phyloP scores from a whole-genome alignment of 331 rosid species.

The Dryas integrifolia region DNA sequence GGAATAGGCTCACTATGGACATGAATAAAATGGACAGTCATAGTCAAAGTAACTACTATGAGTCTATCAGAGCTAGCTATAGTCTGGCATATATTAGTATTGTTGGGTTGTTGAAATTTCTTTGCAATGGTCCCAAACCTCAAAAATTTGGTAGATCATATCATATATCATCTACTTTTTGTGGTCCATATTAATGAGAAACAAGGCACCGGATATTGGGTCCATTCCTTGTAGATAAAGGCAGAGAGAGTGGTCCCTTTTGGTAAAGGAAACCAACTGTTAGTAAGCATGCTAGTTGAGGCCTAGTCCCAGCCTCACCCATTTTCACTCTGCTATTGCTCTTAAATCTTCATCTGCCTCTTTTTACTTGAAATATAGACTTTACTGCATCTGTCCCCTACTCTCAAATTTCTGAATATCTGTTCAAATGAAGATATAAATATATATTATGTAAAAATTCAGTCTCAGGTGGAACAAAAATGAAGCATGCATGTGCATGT shows the following conservation, averaged over 20 bases:
- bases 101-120: too few relatives aligned
- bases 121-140: too few relatives aligned
- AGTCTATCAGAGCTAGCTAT: too few relatives aligned
- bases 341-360: background rate
- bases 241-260: background rate
- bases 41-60: too few relatives aligned
- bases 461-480: background rate
- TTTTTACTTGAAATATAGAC: background rate
- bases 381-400: background rate
- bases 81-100: too few relatives aligned
- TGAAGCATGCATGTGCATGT: constrained; percentile 17
- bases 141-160: constrained; percentile 1
- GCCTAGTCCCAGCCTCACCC: background rate
- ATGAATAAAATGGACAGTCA: background rate
- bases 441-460: background rate
- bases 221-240: constrained; percentile 2
- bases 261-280: background rate
- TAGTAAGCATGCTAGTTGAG: background rate
- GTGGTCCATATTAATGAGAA: constrained; percentile 6
- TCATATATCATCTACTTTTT: background rate
- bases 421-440: background rate
- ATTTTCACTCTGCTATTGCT: background rate
- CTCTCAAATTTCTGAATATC: background rate
- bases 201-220: background rate
- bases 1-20: background rate